Evolutionary conservation across 257 asterid species (phyloP), one percentile per base, ranked within the genome.

Genomic region (Penstemon newberryi): DNA sequence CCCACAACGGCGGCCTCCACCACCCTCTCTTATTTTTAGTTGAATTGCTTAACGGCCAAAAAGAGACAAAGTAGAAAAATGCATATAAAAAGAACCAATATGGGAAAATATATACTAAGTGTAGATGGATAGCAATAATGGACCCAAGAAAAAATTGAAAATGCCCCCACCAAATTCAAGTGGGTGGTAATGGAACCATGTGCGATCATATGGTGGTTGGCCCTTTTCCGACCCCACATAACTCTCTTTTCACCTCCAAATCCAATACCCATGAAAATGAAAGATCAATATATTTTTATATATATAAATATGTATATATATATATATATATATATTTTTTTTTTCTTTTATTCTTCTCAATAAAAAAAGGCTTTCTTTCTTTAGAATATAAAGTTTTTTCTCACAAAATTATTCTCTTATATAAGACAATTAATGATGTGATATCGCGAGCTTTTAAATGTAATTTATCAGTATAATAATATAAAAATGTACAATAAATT

Each of bases 171-270:
- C 81, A 67, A 70, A 4, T 68, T 68, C 82, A 82, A 82, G 84
- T 83, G 84, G 91, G 60, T 73, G 74, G 83, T 68, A 72, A 80
- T 77, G 89, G 73, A 84, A 79, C 82, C 97, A 91, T 91, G 96
- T 91, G 97, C 95, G 69, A 79, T 83, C 95, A 91, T 91, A 91
- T 83, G 97, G 96, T 83, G 72, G 95, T 88, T 88, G 95, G 83
- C 79, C 74, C 71, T 85, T 75, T 52, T 79, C 85, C 71, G n/a
- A 70, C 67, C 91, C 96, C 95, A 87, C 95, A 44, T 12, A 70
- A 37, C 77, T 45, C 80, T 71, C 71, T 76, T 83, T 76, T 79
- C 81, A 64, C 65, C 78, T 70, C 79, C 77, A 64, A 77, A 67
- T 75, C 57, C 80, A 80, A 40, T 52, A 74, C 5, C 60, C 66